Evolutionary conservation across 108 stramenopile genomes (phyloP).

Genomic region (Fistulifera pelliculosa): DNA sequence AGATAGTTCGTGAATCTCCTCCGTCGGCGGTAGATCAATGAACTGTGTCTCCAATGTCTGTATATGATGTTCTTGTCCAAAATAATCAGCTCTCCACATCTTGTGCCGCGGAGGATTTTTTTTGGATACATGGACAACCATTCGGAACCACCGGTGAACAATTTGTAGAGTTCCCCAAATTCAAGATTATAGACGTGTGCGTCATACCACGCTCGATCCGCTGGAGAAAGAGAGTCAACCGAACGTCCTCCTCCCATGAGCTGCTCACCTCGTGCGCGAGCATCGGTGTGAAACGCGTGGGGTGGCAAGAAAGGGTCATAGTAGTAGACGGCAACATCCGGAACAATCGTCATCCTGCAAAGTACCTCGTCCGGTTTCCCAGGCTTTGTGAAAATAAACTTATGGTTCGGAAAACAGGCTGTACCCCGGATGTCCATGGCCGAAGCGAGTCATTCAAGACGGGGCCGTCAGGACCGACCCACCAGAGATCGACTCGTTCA

Average conservation of each 20-base stretch:
- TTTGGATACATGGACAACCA: slow-evolving; percentile 35
- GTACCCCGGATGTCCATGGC: slow-evolving; percentile 33
- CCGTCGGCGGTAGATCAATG: slow-evolving; percentile 29
- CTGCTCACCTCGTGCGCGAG: slow-evolving; percentile 21
- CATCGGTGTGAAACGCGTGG: slow-evolving; percentile 4
- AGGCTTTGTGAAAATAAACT: slow-evolving; percentile 17
- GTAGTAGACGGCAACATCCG: slow-evolving; percentile 23
- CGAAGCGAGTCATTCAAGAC: not conserved
- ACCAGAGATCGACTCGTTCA: slow-evolving; percentile 21
- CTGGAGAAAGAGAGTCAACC: not conserved
- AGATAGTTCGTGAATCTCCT: slow-evolving; percentile 8
- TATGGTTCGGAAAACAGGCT: slow-evolving; percentile 33
- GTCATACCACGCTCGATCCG: slow-evolving; percentile 19
- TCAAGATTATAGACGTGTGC: slow-evolving; percentile 24
- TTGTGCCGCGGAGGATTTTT: slow-evolving; percentile 20
- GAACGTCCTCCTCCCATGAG: slow-evolving; percentile 4
- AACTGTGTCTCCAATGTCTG: slow-evolving; percentile 55
- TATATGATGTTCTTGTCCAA: slow-evolving; percentile 39
- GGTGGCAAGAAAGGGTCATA: slow-evolving; percentile 26
- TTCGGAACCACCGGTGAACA: slow-evolving; percentile 38
- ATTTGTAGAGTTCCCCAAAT: slow-evolving; percentile 28
- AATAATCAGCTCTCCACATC: slow-evolving; percentile 39
- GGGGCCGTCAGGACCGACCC: slow-evolving; percentile 3
- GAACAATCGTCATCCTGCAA: slow-evolving; percentile 14
- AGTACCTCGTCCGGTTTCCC: slow-evolving; percentile 16